A percentile compares a stretch with the other conserved stretches of the same genome.
phyloP scores from a whole-genome alignment of 2,329 filamentous ascomycete genomes.

The Thermothelomyces thermophilus region DNA sequence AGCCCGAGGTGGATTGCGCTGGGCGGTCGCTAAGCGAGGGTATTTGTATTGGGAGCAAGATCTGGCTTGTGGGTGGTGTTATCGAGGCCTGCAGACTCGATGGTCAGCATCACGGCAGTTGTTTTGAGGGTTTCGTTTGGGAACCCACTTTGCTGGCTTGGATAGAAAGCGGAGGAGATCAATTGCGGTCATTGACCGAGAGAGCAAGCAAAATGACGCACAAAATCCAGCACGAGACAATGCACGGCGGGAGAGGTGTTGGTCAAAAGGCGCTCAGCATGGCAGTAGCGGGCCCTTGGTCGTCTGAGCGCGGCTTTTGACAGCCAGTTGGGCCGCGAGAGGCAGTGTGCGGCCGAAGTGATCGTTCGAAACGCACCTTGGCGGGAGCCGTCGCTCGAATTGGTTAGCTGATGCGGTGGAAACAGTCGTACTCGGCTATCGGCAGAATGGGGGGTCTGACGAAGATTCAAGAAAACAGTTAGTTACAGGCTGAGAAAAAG shows the following conservation, averaged over 20 bases:
- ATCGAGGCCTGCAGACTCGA: conserved; percentile 45
- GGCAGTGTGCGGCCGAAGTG: background rate
- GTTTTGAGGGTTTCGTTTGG: background rate
- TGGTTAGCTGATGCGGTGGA: background rate
- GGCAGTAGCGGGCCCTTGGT: background rate
- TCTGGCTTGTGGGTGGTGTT: conserved; percentile 41
- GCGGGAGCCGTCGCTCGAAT: background rate
- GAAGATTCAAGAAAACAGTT: too few relatives aligned
- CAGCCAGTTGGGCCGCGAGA: background rate
- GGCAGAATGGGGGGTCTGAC: background rate
- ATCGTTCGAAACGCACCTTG: background rate
- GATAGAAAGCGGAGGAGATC: conserved; percentile 89
- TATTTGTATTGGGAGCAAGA: background rate
- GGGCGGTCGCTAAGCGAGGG: background rate
- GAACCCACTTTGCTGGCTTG: conserved; percentile 80
- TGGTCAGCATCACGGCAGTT: conserved; percentile 3
- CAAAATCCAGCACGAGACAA: conserved; percentile 1
- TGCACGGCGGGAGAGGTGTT: conserved; percentile 1
- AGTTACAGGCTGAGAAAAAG: too few relatives aligned
- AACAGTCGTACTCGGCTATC: background rate
- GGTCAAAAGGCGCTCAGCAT: conserved; percentile 8
- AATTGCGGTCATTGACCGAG: conserved; percentile 69
- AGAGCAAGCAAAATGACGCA: conserved; percentile 17
- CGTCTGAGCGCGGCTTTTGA: background rate
- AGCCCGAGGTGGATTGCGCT: too few relatives aligned